A percentile compares a stretch with the other conserved stretches of the same genome.
Evolutionary conservation across 306 rosid species (phyloP).

Genomic region (Casuarina cunninghamiana): DNA sequence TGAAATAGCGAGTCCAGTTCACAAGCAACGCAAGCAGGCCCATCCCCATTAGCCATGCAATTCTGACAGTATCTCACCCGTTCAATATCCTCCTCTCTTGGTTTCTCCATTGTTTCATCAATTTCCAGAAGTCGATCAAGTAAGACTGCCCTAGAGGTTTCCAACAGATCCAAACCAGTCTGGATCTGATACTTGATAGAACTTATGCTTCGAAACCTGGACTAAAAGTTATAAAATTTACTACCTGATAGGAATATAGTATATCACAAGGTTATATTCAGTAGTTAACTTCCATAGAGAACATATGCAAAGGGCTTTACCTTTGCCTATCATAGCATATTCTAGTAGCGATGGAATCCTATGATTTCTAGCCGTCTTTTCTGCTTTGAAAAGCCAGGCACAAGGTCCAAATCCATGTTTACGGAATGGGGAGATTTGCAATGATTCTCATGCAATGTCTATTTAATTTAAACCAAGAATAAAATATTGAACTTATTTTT

Average conservation of each 20-base stretch:
- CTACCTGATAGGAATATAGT: constrained; percentile 7
- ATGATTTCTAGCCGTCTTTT: constrained; percentile 2
- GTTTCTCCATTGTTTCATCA: constrained; percentile 80
- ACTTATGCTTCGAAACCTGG: constrained; percentile 76
- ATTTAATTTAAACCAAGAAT: not conserved
- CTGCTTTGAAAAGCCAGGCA: not conserved
- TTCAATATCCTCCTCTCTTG: constrained; percentile 83
- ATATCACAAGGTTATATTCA: constrained; percentile 13
- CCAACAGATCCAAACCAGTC: constrained; percentile 82
- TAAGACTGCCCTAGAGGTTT: constrained; percentile 69
- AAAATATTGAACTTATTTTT: no score
- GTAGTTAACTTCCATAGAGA: constrained; percentile 19
- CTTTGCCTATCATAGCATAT: constrained; percentile 23
- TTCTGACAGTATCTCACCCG: constrained; percentile 76
- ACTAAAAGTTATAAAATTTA: constrained; percentile 30
- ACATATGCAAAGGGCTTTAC: constrained; percentile 17
- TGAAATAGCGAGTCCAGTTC: constrained; percentile 82
- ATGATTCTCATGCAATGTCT: not conserved
- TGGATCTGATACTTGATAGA: constrained; percentile 81
- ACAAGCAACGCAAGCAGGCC: constrained; percentile 77
- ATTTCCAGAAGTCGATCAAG: constrained; percentile 80
- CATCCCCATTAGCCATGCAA: constrained; percentile 71
- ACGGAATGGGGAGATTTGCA: not conserved
- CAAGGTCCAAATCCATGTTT: not conserved
- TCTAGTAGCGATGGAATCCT: constrained; percentile 12